phyloP scores from a whole-genome alignment of 768 basidiomycete species.

The Nevesoporus exiguus region DNA sequence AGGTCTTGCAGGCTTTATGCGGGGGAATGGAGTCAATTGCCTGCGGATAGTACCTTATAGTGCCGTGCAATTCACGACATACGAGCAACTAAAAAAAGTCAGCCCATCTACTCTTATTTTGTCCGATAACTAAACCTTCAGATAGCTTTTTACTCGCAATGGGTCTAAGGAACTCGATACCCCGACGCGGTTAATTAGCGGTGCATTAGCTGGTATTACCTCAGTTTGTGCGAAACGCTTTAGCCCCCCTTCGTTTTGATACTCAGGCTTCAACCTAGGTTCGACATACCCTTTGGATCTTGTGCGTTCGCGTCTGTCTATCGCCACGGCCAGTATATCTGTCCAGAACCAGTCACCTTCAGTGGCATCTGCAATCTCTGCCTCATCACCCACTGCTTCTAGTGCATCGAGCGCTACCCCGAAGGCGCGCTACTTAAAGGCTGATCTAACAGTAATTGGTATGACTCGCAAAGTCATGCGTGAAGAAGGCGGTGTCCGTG shows the following conservation, averaged over 20 bases:
- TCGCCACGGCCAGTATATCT: conserved; percentile 82
- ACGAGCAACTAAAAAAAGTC: conserved; percentile 89
- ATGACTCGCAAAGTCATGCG: conserved; percentile 90
- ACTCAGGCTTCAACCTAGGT: conserved; percentile 39
- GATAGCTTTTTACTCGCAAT: conserved; percentile 64
- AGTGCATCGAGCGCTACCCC: conserved; percentile 43
- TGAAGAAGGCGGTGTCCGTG: conserved; percentile 89
- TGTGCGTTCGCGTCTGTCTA: conserved; percentile 86
- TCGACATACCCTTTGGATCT: conserved; percentile 93
- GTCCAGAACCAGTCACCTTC: conserved; percentile 27
- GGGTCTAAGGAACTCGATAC: conserved; percentile 83
- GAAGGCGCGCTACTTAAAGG: conserved; percentile 39
- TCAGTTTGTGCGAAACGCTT: conserved; percentile 73
- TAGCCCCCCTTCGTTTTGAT: conserved; percentile 5
- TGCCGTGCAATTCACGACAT: conserved; percentile 83
- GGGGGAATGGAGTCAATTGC: conserved; percentile 91
- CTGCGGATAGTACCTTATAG: conserved; percentile 92
- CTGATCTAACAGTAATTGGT: conserved; percentile 71
- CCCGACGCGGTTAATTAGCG: conserved; percentile 77
- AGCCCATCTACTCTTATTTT: neutral
- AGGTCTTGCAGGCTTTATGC: conserved; percentile 89
- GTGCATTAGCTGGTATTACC: conserved; percentile 90
- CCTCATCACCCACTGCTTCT: conserved; percentile 41
- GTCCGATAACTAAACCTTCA: conserved; percentile 28
- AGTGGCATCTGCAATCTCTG: conserved; percentile 22